Evolutionary conservation across 805 yeast genomes (phyloP).

Genomic region (Zygosaccharomyces bisporus): DNA sequence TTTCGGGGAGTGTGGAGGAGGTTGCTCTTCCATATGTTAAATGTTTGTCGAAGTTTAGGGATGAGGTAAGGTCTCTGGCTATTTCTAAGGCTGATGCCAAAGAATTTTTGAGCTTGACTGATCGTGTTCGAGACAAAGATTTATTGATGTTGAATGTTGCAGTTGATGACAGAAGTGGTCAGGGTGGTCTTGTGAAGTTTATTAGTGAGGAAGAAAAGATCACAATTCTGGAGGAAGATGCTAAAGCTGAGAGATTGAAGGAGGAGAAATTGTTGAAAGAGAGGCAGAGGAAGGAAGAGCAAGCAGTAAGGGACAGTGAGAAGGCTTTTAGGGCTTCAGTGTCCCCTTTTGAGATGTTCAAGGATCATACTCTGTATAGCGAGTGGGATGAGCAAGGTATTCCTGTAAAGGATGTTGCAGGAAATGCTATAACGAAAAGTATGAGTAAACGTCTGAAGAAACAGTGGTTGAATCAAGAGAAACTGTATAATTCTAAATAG

Average conservation of each 20-base stretch:
- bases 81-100: conserved; percentile 52
- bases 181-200: conserved; percentile 80
- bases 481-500: conserved; percentile 51
- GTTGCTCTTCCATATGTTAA: conserved; percentile 75
- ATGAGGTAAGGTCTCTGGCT: conserved; percentile 70
- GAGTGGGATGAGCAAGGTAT: conserved; percentile 85
- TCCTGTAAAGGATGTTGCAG: conserved; percentile 71
- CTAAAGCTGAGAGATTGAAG: conserved; percentile 51
- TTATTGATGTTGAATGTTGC: conserved; percentile 74
- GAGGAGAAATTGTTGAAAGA: conserved; percentile 52
- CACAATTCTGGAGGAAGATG: conserved; percentile 55
- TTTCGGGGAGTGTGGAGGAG: conserved; percentile 51
- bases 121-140: conserved; percentile 66
- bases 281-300: conserved; percentile 49
- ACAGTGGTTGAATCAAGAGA: conserved; percentile 74
- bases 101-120: conserved; percentile 65
- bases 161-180: conserved; percentile 82
- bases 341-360: conserved; percentile 72
- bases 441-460: conserved; percentile 77
- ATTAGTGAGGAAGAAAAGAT: conserved; percentile 63
- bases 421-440: conserved; percentile 83
- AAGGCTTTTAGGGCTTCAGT: conserved; percentile 62
- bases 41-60: conserved; percentile 75
- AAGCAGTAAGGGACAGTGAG: conserved; percentile 62
- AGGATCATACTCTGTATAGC: conserved; percentile 49